Base-by-base conservation (phyloP, 2,329 filamentous ascomycete species). In the Penicillium sp. region DNA sequence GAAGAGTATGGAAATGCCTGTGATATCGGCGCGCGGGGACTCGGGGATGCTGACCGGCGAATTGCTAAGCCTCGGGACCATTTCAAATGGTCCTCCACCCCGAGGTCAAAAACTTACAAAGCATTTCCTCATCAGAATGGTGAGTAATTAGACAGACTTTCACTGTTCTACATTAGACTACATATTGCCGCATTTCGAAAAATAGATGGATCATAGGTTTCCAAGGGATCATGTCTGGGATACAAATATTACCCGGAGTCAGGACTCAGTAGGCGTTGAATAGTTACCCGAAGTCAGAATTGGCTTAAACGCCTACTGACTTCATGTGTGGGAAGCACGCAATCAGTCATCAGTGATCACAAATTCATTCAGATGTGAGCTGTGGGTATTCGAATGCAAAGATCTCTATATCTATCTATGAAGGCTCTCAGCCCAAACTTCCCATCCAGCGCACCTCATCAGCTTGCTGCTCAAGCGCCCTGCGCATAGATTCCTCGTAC, bases 371-470 rank as follows among this genome's bases (percentile, higher is more conserved):
- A 22, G 11, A 29, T 39, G 12, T 29, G 33, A 25, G 22, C 5
- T 25, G 22, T 28, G 28, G 28, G 28, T 29, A 36, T 42, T 13
- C 11, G 3, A 27, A 41, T 30, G 14, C 16, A 22, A 27, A 18
- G 19, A 36, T 27, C 14, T 22, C 3, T 22, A 22, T 6, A 6
- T 22, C 19, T 6, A 7, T 25, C 3, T 7, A 25, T 25, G 22
- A 25, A 13, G 8, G 10, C 11, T 22, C 50, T 54, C 45, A 57
- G 14, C 55, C 37, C 50, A 61, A 42, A 16, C 82, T 81, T 56
- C 80, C 80, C 67, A 92, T 80, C 68, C 88, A 89, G 57, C 84
- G 77, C 50, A 87, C 81, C 68, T 93, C 89, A 64, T 90, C 83
- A 9, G 88, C 89, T 70, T 95, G 89, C 56, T 77, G 76, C 71